Percentiles rank a stretch among this genome's conserved stretches.
Conservation (phyloP, 2,329 filamentous ascomycete genomes). For the Parastagonospora avenae region DNA sequence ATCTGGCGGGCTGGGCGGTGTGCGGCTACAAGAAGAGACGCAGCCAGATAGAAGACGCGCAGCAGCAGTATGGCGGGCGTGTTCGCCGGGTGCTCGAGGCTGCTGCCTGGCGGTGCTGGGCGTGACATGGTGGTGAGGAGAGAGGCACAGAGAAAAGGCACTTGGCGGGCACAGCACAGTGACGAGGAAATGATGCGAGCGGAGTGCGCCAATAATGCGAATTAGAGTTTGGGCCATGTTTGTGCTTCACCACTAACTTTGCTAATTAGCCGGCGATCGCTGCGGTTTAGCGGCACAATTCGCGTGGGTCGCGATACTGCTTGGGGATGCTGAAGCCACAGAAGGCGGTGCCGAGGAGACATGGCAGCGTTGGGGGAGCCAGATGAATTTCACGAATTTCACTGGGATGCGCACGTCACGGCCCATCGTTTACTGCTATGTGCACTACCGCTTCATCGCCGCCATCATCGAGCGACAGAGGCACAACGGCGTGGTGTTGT, state of each 20-base stretch:
- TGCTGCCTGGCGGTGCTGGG: constrained; percentile 3
- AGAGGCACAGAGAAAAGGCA: no score
- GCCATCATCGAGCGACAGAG: background rate
- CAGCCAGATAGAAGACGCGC: constrained; percentile 46
- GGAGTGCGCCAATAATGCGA: constrained; percentile 1
- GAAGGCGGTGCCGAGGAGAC: background rate
- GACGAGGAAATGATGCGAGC: constrained; percentile 20
- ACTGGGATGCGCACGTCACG: no score
- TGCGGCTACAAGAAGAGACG: constrained; percentile 47
- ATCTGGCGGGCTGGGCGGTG: constrained; percentile 26
- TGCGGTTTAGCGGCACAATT: constrained; percentile 11
- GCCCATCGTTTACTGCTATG: no score
- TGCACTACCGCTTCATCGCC: no score
- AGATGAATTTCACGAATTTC: no score
- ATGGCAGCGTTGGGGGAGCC: background rate
- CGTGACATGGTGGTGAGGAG: constrained; percentile 5
- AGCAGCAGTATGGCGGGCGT: constrained; percentile 27
- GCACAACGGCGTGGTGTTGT: background rate
- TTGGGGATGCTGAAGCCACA: background rate
- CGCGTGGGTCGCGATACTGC: background rate
- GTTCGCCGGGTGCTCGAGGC: constrained; percentile 10
- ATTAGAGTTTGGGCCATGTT: constrained; percentile 4
- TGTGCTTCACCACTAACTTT: background rate
- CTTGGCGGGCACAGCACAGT: constrained; percentile 4
- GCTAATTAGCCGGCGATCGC: constrained; percentile 23